Conservation (phyloP, 2,329 filamentous ascomycete genomes). For the Parastagonospora avenae region DNA sequence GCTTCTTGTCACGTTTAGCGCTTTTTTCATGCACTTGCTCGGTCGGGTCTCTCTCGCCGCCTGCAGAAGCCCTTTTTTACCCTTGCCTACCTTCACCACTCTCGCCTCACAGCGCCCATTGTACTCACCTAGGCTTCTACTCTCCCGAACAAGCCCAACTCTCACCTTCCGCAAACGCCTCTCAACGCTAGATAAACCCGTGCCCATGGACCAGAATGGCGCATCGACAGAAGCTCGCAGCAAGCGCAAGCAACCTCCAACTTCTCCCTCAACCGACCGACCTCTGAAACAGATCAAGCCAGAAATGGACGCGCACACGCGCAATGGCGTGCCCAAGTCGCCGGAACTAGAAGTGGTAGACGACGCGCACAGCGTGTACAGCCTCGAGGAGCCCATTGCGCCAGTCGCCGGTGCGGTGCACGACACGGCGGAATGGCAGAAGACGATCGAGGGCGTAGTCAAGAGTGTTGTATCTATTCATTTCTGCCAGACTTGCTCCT, state of each 20-base stretch:
- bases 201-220: constrained; percentile 57
- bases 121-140: neutral
- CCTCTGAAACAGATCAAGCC: constrained; percentile 62
- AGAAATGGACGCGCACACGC: constrained; percentile 50
- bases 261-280: constrained; percentile 52
- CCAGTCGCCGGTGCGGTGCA: constrained; percentile 53
- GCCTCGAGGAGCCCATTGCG: constrained; percentile 50
- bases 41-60: constrained; percentile 35
- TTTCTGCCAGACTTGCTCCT: constrained; percentile 97
- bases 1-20: constrained; percentile 2
- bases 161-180: neutral
- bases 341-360: constrained; percentile 40
- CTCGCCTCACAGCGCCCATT: constrained; percentile 12
- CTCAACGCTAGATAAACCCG: constrained; percentile 3
- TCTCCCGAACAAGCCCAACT: no score
- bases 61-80: constrained; percentile 35
- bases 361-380: constrained; percentile 38
- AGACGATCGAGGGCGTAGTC: constrained; percentile 91
- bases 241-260: constrained; percentile 63
- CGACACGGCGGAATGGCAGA: constrained; percentile 89
- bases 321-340: constrained; percentile 35
- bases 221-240: constrained; percentile 40
- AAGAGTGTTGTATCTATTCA: constrained; percentile 97
- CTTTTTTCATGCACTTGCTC: constrained; percentile 28
- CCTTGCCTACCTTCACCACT: constrained; percentile 13